Evolutionary conservation across 805 yeast species (phyloP), one percentile per base, ranked within the genome.

Genomic region (Yarrowia divulgata): DNA sequence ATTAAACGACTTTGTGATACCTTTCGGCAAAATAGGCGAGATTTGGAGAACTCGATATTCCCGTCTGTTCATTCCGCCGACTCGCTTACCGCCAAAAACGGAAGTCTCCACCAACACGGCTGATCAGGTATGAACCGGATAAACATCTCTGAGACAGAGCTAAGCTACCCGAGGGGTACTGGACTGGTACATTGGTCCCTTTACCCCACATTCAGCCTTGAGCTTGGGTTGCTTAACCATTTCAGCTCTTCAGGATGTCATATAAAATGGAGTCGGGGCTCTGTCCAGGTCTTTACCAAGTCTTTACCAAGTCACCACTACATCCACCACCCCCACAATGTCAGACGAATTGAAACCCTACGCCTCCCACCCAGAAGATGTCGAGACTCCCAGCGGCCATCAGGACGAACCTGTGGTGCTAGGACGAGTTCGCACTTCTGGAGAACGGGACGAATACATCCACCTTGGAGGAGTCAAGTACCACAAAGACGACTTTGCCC

Each of bases 391-490:
- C 13, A 0, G 12, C 3, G 19, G 64, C 70, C 63, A 50, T 67
- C 46, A 72, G 72, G 48, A 71, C 35, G 62, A 40, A 10, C 62
- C 45, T 9, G 62, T 16, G 1, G 37, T 23, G 4, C 14, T 55
- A 3, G 62, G 62, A 8, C 35, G 75, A 64, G 75, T 81, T 23
- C 75, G 72, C 67, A 79, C 81, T 3, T 71, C 78, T 7, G 84
- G 84, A 32, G 79, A 76, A 5, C 88, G 87, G 72, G 87, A 87
- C 55, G 88, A 87, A 49, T 87, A 84, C 74, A 81, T 90, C 69
- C 85, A 81, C 70, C 83, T 90, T 70, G 95, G 94, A 2, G 83
- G 87, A 72, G 87, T 88, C 71, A 87, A 83, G 75, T 89, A 87
- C 72, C 80, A 85, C 66, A 84, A 82, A 73, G 76, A 81, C 55